phyloP scores from a whole-genome alignment of 2,329 filamentous ascomycete species.

The Dothideomycetes sp. region DNA sequence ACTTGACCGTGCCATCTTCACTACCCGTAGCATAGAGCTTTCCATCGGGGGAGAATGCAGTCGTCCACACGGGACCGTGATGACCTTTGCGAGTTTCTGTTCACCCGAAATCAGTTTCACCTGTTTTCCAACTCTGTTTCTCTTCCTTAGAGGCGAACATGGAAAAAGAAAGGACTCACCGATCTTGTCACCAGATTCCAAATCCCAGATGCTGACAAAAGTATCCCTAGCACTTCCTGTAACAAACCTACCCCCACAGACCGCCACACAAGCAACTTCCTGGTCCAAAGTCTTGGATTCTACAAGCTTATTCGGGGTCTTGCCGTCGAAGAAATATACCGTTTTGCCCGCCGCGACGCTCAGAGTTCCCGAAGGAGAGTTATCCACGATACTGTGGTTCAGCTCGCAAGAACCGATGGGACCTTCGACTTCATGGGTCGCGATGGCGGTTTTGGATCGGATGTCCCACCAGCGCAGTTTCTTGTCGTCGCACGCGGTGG shows the following conservation, averaged over 20 bases:
- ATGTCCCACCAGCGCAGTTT: slow-evolving; percentile 93
- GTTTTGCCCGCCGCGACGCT: slow-evolving; percentile 91
- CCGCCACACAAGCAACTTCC: slow-evolving; percentile 80
- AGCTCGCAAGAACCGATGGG: slow-evolving; percentile 89
- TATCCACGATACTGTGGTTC: slow-evolving; percentile 51
- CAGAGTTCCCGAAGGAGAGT: slow-evolving; percentile 59
- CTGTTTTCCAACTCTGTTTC: not conserved
- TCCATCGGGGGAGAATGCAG: slow-evolving; percentile 87
- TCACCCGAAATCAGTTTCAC: slow-evolving; percentile 17
- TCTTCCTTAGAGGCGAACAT: too few species aligned
- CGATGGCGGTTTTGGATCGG: slow-evolving; percentile 62
- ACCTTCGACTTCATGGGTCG: slow-evolving; percentile 69
- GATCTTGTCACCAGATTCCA: slow-evolving; percentile 72
- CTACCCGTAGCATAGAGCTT: slow-evolving; percentile 94
- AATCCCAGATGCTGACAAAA: slow-evolving; percentile 91
- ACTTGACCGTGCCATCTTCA: slow-evolving; percentile 94
- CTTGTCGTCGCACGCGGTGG: slow-evolving; percentile 85
- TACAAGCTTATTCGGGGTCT: slow-evolving; percentile 57
- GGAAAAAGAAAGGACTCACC: slow-evolving; percentile 38
- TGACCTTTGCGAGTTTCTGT: slow-evolving; percentile 90
- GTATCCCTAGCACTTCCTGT: slow-evolving; percentile 88
- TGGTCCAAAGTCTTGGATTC: slow-evolving; percentile 74
- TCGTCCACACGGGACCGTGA: slow-evolving; percentile 94
- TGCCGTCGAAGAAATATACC: slow-evolving; percentile 82
- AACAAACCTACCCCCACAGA: slow-evolving; percentile 78